phyloP scores from a whole-genome alignment of 1,139 yeast species.

The Fermentozyma sake region DNA sequence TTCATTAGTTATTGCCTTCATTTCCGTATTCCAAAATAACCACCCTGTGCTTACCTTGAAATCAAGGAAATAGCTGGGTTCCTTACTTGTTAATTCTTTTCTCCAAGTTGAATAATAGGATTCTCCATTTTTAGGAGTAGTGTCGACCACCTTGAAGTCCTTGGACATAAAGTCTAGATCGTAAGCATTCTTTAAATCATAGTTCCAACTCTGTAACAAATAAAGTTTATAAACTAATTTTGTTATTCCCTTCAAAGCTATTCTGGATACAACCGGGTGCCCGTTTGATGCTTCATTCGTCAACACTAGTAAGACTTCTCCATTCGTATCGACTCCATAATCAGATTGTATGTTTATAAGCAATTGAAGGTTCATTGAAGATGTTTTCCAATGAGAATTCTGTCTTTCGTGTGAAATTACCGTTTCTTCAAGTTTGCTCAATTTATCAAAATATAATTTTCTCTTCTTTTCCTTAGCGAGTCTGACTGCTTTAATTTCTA shows the following conservation, averaged over 20 bases:
- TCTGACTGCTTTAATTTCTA: conserved; percentile 52
- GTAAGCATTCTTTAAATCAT: conserved; percentile 45
- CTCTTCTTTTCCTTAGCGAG: conserved; percentile 59
- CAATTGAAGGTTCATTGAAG: conserved; percentile 51
- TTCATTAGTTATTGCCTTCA: conserved; percentile 43
- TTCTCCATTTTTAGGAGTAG: conserved; percentile 24
- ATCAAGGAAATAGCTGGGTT: conserved; percentile 56
- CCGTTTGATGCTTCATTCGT: conserved; percentile 54
- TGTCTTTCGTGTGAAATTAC: conserved; percentile 34
- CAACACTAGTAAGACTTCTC: conserved; percentile 43
- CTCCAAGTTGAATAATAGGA: conserved; percentile 44
- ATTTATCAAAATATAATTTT: conserved; percentile 32
- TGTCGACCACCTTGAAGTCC: conserved; percentile 40
- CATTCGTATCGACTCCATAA: conserved; percentile 45
- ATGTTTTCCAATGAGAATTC: conserved; percentile 67
- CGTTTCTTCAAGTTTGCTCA: conserved; percentile 41
- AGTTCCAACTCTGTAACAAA: conserved; percentile 49
- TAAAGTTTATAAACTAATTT: conserved; percentile 51
- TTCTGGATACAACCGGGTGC: conserved; percentile 69
- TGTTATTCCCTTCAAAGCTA: conserved; percentile 61
- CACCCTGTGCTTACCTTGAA: conserved; percentile 60
- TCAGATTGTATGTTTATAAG: conserved; percentile 54
- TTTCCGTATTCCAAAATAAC: conserved; percentile 68
- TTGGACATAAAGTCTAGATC: conserved; percentile 37
- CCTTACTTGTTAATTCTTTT: conserved; percentile 48